Evolutionary conservation across 139 green algal genomes (phyloP), one percentile per base, ranked within the genome.

Genomic region (Choricystis sp.): DNA sequence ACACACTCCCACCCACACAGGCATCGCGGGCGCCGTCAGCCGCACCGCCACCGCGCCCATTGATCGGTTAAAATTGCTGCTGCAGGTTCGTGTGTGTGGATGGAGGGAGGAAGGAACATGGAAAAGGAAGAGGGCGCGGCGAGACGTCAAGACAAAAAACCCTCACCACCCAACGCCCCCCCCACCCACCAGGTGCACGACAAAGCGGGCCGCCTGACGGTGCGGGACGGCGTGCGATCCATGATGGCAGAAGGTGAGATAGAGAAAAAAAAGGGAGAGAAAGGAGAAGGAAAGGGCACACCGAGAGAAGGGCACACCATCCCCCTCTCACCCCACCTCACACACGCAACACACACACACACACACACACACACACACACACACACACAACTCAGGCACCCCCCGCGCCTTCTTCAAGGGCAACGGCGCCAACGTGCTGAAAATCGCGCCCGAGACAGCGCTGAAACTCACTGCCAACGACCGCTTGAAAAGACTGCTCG

Each of bases 21-120:
- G 80, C 2, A 31, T 96, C 19, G 88, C 88, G 5, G 91, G 91
- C 2, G 89, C 81, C 0, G 78, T 97, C 25, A 91, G 79, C 68
- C 63, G 90, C 0, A 92, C 88, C 19, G 77, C 81, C 48, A 97
- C 90, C 25, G 90, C 90, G 0, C 90, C 90, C 0, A 69, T 96
- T 1, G 90, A 97, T 77, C 72, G 90, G 26, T 31, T 97, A 26
- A 97, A 96, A 72, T 94, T 96, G 81, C 74, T 97, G 31, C 66
- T 95, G 31, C 80, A 89, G 69, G 62, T 67, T 23, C 31, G 58
- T 4, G 62, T 60, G n/a, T 56, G 19, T 19, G 19, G 19, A 56
- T n/a, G 19, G n/a, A n/a, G n/a, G n/a, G n/a, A n/a, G n/a, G n/a
- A n/a, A n/a, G n/a, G n/a, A n/a, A n/a, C n/a, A n/a, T n/a, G n/a